Base-by-base conservation (phyloP, 208 protist species). In the Leishmania arabica region DNA sequence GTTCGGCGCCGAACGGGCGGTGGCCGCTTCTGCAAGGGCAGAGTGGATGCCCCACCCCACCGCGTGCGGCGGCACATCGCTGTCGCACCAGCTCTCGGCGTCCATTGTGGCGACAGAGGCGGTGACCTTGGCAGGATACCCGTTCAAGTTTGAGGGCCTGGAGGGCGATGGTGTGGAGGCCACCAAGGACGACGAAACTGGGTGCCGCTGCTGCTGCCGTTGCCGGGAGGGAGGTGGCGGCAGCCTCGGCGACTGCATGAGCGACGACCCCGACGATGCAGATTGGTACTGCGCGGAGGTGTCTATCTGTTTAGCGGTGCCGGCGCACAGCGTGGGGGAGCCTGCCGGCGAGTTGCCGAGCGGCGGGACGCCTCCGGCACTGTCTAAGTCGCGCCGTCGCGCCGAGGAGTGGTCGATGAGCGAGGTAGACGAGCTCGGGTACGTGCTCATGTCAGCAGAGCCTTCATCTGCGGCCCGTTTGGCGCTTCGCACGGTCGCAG, bases 201-300 rank as follows among this genome's bases (percentile, higher is more conserved):
- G 72, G 7, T 62, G 70, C 2, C 53, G 47, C n/a, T 34, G 58
- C 34, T 66, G 42, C 17, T 65, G 74, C 31, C 1, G 75, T 54
- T 78, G 37, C 5, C 31, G 42, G 34, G 40, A 51, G 42, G 37
- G 53, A 40, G 58, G 75, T 37, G 45, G 75, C 58, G 4, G 37
- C 24, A 54, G 75, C 49, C 24, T n/a, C 49, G 24, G 49, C 9
- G 72, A 64, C 9, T n/a, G n/a, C 15, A 21, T 34, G 2, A 40
- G 75, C 75, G 75, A 78, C 75, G 40, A 37, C 75, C 17, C 75
- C 15, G 21, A 49, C 31, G 56, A 42, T 17, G 31, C 74, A 3
- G 19, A 45, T 31, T 54, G 51, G 24, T 60, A 24, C 72, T 40
- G 72, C 17, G 49, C 47, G 47, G 49, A 9, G 49, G 45, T 76